Conservation (phyloP, 129 eudicot genomes). For the Cynara cardunculus region DNA sequence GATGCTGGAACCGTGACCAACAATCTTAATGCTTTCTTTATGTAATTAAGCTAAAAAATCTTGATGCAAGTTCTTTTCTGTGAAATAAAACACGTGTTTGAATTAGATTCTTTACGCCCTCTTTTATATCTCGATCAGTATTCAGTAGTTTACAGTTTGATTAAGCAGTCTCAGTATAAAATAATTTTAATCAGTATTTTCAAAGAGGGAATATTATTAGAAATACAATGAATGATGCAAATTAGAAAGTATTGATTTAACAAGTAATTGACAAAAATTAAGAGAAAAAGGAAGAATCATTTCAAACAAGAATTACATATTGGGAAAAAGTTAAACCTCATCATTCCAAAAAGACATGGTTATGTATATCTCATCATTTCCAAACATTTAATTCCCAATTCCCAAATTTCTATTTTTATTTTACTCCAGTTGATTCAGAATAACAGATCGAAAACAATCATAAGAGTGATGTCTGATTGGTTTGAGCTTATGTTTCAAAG, state of each 20-base stretch:
- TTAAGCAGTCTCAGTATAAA: not conserved
- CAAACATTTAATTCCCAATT: not conserved
- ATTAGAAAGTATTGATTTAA: slow-evolving; percentile 6
- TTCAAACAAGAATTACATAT: slow-evolving; percentile 21
- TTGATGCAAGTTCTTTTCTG: too few relatives aligned
- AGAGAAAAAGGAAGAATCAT: slow-evolving; percentile 20
- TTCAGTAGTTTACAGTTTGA: not conserved
- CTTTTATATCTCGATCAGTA: too few relatives aligned
- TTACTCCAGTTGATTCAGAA: not conserved
- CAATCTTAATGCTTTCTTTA: too few relatives aligned
- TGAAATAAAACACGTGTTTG: too few relatives aligned
- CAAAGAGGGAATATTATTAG: slow-evolving; percentile 1
- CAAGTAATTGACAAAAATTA: slow-evolving; percentile 24
- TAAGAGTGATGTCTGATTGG: too few relatives aligned
- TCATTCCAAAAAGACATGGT: slow-evolving; percentile 31
- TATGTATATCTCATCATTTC: slow-evolving; percentile 28
- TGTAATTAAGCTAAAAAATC: too few relatives aligned
- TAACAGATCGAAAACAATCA: too few relatives aligned
- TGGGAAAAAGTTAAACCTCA: slow-evolving; percentile 25
- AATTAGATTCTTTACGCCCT: too few relatives aligned
- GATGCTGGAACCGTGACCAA: too few relatives aligned
- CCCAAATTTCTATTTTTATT: not conserved
- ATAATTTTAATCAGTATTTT: not conserved
- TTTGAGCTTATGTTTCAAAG: too few relatives aligned
- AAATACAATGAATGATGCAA: not conserved